Conservation (phyloP, 2,329 filamentous ascomycete species). For the Podosphaera fusca region DNA sequence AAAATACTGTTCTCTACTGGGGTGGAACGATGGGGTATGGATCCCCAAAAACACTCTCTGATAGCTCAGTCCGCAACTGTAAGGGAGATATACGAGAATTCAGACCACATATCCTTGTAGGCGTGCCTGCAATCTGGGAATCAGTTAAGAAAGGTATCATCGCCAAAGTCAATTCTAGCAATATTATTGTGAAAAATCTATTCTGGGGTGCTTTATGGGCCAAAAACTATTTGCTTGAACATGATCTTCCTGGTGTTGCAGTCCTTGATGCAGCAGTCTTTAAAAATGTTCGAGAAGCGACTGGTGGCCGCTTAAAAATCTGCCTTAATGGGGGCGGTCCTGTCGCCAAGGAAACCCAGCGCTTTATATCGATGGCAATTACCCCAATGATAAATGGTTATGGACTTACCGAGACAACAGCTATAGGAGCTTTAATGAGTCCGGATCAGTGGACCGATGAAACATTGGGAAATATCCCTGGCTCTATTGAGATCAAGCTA, state of each 20-base stretch:
- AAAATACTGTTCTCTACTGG: conserved; percentile 74
- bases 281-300: conserved; percentile 73
- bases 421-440: conserved; percentile 61
- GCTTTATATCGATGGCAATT: conserved; percentile 77
- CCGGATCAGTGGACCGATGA: conserved; percentile 63
- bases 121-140: conserved; percentile 94
- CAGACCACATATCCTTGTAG: conserved; percentile 69
- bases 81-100: conserved; percentile 86
- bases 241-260: conserved; percentile 39
- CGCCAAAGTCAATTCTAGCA: conserved; percentile 39
- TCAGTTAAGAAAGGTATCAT: conserved; percentile 89
- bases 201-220: conserved; percentile 47
- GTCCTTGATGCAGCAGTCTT: conserved; percentile 70
- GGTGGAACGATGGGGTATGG: conserved; percentile 88
- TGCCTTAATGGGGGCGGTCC: conserved; percentile 89
- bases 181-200: conserved; percentile 46
- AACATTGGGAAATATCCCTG: conserved; percentile 57
- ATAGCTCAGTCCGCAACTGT: conserved; percentile 69
- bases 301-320: conserved; percentile 69
- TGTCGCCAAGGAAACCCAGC: conserved; percentile 65
- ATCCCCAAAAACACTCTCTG: conserved; percentile 69
- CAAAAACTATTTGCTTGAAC: conserved; percentile 33
- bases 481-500: conserved; percentile 67
- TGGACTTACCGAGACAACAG: conserved; percentile 79
- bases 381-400: conserved; percentile 91